A percentile compares a stretch with the other conserved stretches of the same genome.
phyloP scores from a whole-genome alignment of 2,329 filamentous ascomycete genomes.

The Ilyonectria destructans region DNA sequence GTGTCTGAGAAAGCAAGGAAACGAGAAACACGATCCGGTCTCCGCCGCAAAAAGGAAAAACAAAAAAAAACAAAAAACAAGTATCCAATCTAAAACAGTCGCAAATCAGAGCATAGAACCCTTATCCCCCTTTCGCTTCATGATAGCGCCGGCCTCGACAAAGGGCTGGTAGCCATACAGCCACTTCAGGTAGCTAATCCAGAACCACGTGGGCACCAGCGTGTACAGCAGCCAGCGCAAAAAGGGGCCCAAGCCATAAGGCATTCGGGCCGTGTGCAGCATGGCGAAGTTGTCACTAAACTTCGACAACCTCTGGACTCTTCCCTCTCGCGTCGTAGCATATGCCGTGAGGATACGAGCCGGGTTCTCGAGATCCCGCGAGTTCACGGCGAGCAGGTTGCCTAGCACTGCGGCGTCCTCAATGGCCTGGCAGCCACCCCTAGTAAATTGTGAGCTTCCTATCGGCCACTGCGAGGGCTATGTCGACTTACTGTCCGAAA shows the following conservation, averaged over 20 bases:
- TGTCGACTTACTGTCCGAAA: constrained; percentile 30
- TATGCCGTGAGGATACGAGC: constrained; percentile 23
- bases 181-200: constrained; percentile 28
- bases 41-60: not conserved
- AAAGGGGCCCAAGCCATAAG: constrained; percentile 22
- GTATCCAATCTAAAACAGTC: constrained; percentile 1
- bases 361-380: constrained; percentile 16
- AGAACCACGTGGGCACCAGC: constrained; percentile 30
- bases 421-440: constrained; percentile 28
- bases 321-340: constrained; percentile 17
- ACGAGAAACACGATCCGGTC: not conserved
- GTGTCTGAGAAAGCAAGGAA: not conserved
- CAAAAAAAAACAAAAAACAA: constrained; percentile 8
- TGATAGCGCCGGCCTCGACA: constrained; percentile 17
- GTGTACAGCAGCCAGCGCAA: constrained; percentile 30
- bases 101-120: constrained; percentile 1
- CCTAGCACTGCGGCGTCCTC: constrained; percentile 29
- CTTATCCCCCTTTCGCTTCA: constrained; percentile 24
- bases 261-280: constrained; percentile 28
- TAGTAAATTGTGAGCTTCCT: not conserved
- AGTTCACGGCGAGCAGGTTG: constrained; percentile 24
- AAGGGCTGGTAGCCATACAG: constrained; percentile 29
- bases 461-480: not conserved
- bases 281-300: constrained; percentile 29
- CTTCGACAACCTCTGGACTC: constrained; percentile 24